Conservation (phyloP, 176 grass and related monocot genomes). For the Oryza meridionalis region DNA sequence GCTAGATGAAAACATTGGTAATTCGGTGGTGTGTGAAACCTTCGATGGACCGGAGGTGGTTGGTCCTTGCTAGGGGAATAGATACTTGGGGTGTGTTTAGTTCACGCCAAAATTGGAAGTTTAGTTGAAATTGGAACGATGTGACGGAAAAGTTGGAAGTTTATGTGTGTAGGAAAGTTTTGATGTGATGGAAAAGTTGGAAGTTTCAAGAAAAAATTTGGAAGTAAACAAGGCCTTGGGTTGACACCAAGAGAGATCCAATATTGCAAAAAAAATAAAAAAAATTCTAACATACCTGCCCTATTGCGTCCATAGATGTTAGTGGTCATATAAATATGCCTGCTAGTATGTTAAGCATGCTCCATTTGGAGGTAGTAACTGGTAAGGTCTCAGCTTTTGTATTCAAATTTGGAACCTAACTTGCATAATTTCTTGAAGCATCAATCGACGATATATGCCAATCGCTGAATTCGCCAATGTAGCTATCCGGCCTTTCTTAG, state of each 20-base stretch:
- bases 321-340: too few relatives aligned
- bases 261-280: background rate
- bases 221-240: too few relatives aligned
- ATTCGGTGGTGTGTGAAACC: background rate
- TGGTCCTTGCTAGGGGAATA: background rate
- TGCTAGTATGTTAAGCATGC: too few relatives aligned
- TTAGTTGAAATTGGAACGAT: too few relatives aligned
- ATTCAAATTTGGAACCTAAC: background rate
- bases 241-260: background rate
- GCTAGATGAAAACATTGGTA: background rate
- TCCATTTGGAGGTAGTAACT: background rate
- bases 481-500: background rate
- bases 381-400: background rate
- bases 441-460: background rate
- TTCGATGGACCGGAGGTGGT: background rate
- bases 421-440: background rate
- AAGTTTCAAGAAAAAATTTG: too few relatives aligned
- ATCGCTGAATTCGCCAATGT: background rate
- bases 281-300: too few relatives aligned
- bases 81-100: background rate
- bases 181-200: too few relatives aligned
- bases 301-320: background rate
- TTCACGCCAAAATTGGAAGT: too few relatives aligned
- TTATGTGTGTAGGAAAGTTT: too few relatives aligned
- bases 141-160: too few relatives aligned